Base-by-base conservation (phyloP, 306 rosid species). In the Amphicarpaea edgeworthii region DNA sequence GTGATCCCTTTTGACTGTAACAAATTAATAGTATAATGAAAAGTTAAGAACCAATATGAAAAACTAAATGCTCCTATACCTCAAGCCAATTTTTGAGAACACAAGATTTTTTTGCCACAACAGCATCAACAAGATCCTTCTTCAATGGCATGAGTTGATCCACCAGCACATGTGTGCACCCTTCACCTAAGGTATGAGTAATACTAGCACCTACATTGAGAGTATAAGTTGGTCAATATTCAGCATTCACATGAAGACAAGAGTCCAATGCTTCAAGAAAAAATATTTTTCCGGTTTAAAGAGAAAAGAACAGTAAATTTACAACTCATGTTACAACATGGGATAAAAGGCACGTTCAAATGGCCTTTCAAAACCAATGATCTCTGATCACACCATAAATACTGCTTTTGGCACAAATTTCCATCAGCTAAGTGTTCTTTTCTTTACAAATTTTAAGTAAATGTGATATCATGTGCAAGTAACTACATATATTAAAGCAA, bases 121-220 rank as follows among this genome's bases (percentile, higher is more conserved):
- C 82, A 61, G 90, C 98, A 79, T 87, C 88, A 66, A 91, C 40
- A 40, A 94, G 81, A 74, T 89, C 89, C 67, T 87, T 85, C 61
- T 77, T 81, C 67, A 94, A 63, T 26, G 95, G 90, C 88, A 66
- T 85, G 57, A 82, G 81, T 73, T 90, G 90, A 74, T 91, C 97
- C 60, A 91, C 91, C 84, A 94, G 88, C 30, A 88, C 88, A 72
- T 94, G 97, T n/a, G 98, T 94, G 88, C 95, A 94, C 79, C 87
- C 96, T 59, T 82, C 86, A 80, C 70, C 67, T 43, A 87, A 76
- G 77, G 71, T 76, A 73, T 51, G 69, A 71, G 79, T 84, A 64
- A 86, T 71, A 65, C 58, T 59, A 73, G 95, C 97, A 78, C 98
- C 98, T 94, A 73, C 15, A 57, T 85, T 64, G 72, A 80, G 77